Percentiles rank a stretch among this genome's conserved stretches.
phyloP scores from a whole-genome alignment of 2,329 filamentous ascomycete genomes.

The Mycosphaerelloides madeirae region DNA sequence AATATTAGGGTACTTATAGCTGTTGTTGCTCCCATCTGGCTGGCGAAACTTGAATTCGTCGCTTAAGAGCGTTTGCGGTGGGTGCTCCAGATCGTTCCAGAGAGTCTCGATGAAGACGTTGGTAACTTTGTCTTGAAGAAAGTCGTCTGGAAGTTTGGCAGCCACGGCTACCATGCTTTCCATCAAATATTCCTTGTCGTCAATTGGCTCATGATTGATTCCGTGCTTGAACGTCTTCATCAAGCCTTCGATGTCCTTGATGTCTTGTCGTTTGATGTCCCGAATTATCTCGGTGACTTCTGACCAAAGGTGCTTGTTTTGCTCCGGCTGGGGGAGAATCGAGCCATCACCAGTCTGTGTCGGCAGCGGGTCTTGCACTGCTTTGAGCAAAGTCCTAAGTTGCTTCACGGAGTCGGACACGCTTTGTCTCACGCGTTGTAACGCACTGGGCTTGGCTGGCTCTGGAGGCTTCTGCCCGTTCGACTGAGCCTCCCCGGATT shows the following conservation, averaged over 20 bases:
- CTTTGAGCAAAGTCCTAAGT: slow-evolving; percentile 28
- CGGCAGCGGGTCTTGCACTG: slow-evolving; percentile 30
- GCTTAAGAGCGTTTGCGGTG: slow-evolving; percentile 42
- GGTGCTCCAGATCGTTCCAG: slow-evolving; percentile 47
- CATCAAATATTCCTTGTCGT: slow-evolving; percentile 61
- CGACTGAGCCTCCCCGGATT: too few species aligned
- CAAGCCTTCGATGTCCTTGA: slow-evolving; percentile 32
- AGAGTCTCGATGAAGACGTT: slow-evolving; percentile 42
- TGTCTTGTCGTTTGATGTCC: slow-evolving; percentile 24
- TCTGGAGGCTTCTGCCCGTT: slow-evolving; percentile 8
- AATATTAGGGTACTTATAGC: slow-evolving; percentile 58
- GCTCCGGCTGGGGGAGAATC: slow-evolving; percentile 31
- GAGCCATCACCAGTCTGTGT: slow-evolving; percentile 44
- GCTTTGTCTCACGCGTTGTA: slow-evolving; percentile 22
- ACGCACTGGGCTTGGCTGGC: slow-evolving; percentile 19
- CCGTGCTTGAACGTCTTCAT: slow-evolving; percentile 36
- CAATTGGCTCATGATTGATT: slow-evolving; percentile 46
- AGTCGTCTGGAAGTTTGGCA: slow-evolving; percentile 39
- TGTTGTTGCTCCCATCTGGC: slow-evolving; percentile 51
- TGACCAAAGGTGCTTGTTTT: slow-evolving; percentile 17
- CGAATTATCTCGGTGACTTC: slow-evolving; percentile 20
- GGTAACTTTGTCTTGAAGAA: slow-evolving; percentile 39
- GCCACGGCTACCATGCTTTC: slow-evolving; percentile 51
- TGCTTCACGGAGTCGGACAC: slow-evolving; percentile 24
- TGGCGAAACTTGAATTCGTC: slow-evolving; percentile 44